Evolutionary conservation across 805 yeast species (phyloP), one percentile per base, ranked within the genome.

Genomic region (Lachancea nothofagi): DNA sequence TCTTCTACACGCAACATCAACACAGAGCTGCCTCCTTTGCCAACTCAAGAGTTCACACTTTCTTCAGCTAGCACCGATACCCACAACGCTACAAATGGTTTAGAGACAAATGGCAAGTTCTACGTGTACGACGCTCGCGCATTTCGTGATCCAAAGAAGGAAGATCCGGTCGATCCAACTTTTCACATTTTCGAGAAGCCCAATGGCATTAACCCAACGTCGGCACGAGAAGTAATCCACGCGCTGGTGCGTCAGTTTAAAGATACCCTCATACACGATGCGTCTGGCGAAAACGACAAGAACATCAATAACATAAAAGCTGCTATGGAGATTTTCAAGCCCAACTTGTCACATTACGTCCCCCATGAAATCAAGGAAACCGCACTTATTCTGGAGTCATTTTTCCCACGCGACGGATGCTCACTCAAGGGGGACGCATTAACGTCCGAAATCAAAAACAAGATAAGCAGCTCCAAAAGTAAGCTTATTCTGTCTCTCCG

Each of bases 331-430:
- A 51, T 62, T n/a, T 62, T 64, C 48, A 59, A 62, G 38, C 63
- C 67, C 25, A 57, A 61, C 29, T 40, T 64, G 20, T 62, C 62
- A 22, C 64, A 61, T 36, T 61, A 60, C 28, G 57, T 55, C 28
- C 53, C 56, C n/a, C 41, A 46, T 12, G 67, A 62, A 38, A 54
- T 62, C 24, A 23, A 34, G 5, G 47, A 47, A 8, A 58, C 59
- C 17, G 56, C 55, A 25, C 47, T 47, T 3, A 50, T 55, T n/a
- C 42, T 64, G 25, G 54, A 44, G 41, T 38, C 42, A 1, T 48
- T 63, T 48, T 64, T 64, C 49, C 69, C 69, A 13, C 59, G 54
- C 39, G 59, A 58, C 30, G 69, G 69, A 2, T 64, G 69, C 37
- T 59, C 67, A 3, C 50, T 54, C 29, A 59, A 58, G 5, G 67